These are phyloP conservation scores for Arthroderma sp. DNA, from an alignment of 2,329 filamentous ascomycete species.

Conservation along the genomic window DNA sequence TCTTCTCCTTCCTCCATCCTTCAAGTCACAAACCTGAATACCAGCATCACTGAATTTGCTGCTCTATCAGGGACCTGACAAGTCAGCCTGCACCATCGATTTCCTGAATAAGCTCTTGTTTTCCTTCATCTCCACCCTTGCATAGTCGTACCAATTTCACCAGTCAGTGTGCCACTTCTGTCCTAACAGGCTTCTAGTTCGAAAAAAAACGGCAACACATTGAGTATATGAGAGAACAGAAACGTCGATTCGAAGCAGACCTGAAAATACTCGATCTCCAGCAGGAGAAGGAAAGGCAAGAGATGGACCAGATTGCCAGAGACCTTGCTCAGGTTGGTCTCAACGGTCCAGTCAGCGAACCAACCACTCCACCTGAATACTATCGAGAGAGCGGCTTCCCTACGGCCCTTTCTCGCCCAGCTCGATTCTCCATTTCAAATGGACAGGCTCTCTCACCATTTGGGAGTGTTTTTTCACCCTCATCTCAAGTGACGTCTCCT, in stretches of 20 bases:
- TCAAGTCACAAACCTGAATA: conserved; percentile 9
- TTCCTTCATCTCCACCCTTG: no score
- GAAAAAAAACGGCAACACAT: conserved; percentile 91
- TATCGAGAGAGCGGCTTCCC: conserved; percentile 63
- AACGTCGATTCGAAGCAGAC: conserved; percentile 78
- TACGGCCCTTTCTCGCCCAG: conserved; percentile 68
- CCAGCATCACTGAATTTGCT: conserved; percentile 4
- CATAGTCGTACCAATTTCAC: no score
- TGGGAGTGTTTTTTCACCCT: conserved; percentile 54
- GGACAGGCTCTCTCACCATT: conserved; percentile 69
- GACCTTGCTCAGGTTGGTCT: conserved; percentile 51
- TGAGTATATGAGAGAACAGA: conserved; percentile 79
- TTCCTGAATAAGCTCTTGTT: neutral
- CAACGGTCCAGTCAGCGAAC: conserved; percentile 76
- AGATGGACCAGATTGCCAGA: conserved; percentile 73
- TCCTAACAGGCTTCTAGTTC: conserved; percentile 49
- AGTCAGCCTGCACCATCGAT: neutral
- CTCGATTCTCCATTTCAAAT: conserved; percentile 80
- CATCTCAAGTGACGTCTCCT: conserved; percentile 70
- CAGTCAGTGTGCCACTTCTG: conserved; percentile 9
- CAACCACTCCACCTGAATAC: conserved; percentile 91
- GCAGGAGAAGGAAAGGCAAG: conserved; percentile 68
- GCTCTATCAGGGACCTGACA: neutral
- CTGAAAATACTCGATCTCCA: conserved; percentile 82
- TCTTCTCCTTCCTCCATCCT: neutral